Base-by-base conservation (phyloP, 1,284 basidiomycete species). In the Sphaerobolus stellatus region DNA sequence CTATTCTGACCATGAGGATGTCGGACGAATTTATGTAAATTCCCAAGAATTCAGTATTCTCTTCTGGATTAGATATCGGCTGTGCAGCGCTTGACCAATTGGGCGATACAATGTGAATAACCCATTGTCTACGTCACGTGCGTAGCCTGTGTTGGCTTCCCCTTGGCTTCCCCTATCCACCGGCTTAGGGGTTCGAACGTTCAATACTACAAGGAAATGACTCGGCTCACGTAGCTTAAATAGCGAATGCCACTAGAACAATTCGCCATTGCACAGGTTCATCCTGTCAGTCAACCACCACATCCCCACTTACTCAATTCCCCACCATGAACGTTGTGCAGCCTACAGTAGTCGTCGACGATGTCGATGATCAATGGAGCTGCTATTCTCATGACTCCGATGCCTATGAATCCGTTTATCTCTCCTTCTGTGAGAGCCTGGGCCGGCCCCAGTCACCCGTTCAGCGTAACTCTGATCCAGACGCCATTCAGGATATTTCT, bases 331-430 rank as follows among this genome's bases (percentile, higher is more conserved):
- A 51, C 33, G 38, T 16, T 4, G 20, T 18, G 25, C 22, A 36
- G n/a, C 28, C 20, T 18, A 20, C 41, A 3, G 41, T 18, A 20
- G 52, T 49, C 34, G 36, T 43, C 46, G 52, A 49, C 30, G 47
- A 54, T 44, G 3, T 46, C 44, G 52, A 54, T 33, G 52, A 48
- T 36, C 20, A 29, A 27, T 54, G 52, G 14, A 54, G 45, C 47
- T 54, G 41, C 41, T 43, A n/a, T n/a, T n/a, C n/a, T n/a, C n/a
- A n/a, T n/a, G n/a, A n/a, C n/a, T n/a, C n/a, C n/a, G n/a, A n/a
- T n/a, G n/a, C n/a, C n/a, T n/a, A 29, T 48, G 52, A 49, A 24
- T 48, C 52, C 43, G 30, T 54, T 34, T 54, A 54, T 36, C 52
- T 48, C 18, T 48, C 52, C 43, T 27, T 49, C 22, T 48, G 36